Evolutionary conservation across 2,329 filamentous ascomycete genomes (phyloP).

Genomic region (Teratosphaeria nubilosa): DNA sequence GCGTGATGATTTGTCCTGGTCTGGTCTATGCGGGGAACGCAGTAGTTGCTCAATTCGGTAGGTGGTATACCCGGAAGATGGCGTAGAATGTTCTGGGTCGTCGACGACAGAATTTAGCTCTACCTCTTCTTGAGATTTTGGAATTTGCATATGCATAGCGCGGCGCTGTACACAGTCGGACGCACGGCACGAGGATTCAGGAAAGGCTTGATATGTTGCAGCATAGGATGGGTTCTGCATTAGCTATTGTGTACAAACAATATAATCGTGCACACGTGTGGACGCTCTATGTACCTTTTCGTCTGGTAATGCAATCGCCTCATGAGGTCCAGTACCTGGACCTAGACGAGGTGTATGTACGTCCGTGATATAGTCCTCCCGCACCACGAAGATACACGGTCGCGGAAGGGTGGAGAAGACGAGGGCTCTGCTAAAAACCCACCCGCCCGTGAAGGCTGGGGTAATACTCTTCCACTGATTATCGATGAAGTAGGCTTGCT

Average conservation of each 20-base stretch:
- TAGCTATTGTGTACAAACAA: background rate
- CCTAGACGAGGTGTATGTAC: conserved; percentile 26
- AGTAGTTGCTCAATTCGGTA: background rate
- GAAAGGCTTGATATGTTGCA: background rate
- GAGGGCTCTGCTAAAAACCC: conserved; percentile 42
- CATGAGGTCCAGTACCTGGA: background rate
- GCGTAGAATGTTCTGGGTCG: background rate
- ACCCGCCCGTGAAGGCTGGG: conserved; percentile 17
- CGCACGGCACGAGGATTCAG: background rate
- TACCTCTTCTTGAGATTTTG: background rate
- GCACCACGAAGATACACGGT: conserved; percentile 25
- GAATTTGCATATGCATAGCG: background rate
- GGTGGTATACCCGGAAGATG: background rate
- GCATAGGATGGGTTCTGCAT: background rate
- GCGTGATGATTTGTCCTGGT: background rate
- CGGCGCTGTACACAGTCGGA: background rate
- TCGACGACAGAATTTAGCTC: background rate
- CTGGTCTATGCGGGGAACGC: background rate
- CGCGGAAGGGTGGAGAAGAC: conserved; percentile 43
- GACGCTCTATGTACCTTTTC: too few species aligned
- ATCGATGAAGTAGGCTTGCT: conserved; percentile 39
- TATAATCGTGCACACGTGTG: background rate
- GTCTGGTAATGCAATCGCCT: background rate
- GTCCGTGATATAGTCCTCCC: conserved; percentile 40
- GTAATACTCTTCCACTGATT: conserved; percentile 39